Evolutionary conservation across 257 asterid species (phyloP), one percentile per base, ranked within the genome.

Genomic region (Capsicum chinense): DNA sequence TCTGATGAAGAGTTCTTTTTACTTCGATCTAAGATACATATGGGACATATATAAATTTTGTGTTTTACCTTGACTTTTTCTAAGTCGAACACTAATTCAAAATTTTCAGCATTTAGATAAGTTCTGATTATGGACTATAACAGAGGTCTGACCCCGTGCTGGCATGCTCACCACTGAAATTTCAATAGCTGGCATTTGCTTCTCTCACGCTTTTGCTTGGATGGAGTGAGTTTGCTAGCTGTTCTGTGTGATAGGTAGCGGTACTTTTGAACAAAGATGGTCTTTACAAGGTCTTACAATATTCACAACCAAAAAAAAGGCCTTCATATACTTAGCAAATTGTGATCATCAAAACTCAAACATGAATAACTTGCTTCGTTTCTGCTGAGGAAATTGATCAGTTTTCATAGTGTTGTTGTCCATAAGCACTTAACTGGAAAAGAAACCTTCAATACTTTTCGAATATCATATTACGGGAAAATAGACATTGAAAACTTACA

Each of bases 41-140:
- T 1, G 21, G 48, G 26, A 39, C 74, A 7, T 42, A 10, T 1
- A 5, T 17, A 70, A 42, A 19, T 57, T 0, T 44, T 42, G 15
- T 17, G 5, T 68, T 44, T 71, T 71, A 8, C 39, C 16, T 71
- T 16, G n/a, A 69, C 56, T 17, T 44, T 69, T 42, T 42, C 79
- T 44, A n/a, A 17, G 14, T 39, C 9, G 47, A 44, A n/a, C 26
- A n/a, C 5, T 44, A 5, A 35, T 42, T 44, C 17, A 71, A 71
- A n/a, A 1, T 0, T 44, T 71, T 71, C 79, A 71, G 37, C 58
- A 71, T 17, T 44, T 71, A 71, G 57, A 17, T 44, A n/a, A 44
- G 37, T 71, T 71, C 39, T 42, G 17, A 70, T 71, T 44, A 71
- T 44, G 57, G 79, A 47, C 79, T 47, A 71, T 10, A 42, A 70